Base-by-base conservation (phyloP, 352 stramenopile genomes). In the Pythium insidiosum region DNA sequence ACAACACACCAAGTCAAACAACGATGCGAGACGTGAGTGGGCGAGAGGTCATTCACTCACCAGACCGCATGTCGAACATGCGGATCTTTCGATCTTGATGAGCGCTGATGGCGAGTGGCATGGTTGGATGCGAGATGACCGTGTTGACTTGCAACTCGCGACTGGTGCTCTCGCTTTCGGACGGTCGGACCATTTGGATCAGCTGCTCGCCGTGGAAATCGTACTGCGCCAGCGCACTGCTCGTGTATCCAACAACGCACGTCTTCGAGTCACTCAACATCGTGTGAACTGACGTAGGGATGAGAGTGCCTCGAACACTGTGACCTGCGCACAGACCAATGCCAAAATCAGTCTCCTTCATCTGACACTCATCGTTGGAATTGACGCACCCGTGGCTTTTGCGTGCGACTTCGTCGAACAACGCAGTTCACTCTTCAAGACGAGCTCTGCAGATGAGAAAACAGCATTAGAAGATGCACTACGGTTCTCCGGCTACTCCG, bases 41-140 rank as follows among this genome's bases (percentile, higher is more conserved):
- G 34, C 12, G 9, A 11, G 18, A 39, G 34, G 34, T 16, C 12
- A 16, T 19, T 20, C 6, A 6, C 46, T 13, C 50, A 81, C 71
- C 68, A 57, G 74, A 75, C 40, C 82, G 82, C 59, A 94, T 76
- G 58, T 94, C 82, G 51, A 92, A 94, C 64, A 94, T 70, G 21
- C 82, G 74, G 35, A 94, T 80, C 55, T 88, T 88, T 21, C 66
- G 56, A 48, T 94, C 82, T 52, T 88, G 74, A 36, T 94, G 82
- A 5, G 74, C 82, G 37, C 73, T 81, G 52, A 94, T 75, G 30
- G 76, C 73, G 10, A 94, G 50, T 5, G 82, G 82, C 78, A 94
- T 90, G 4, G 74, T 91, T 6, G 82, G 82, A 43, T 94, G 82
- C 12, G 83, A 67, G 22, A 53, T 56, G 15, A 59, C 11, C 13